These are phyloP conservation scores for Pachysolen tannophilus DNA, from an alignment of 805 yeast species.

Conservation along the genomic window DNA sequence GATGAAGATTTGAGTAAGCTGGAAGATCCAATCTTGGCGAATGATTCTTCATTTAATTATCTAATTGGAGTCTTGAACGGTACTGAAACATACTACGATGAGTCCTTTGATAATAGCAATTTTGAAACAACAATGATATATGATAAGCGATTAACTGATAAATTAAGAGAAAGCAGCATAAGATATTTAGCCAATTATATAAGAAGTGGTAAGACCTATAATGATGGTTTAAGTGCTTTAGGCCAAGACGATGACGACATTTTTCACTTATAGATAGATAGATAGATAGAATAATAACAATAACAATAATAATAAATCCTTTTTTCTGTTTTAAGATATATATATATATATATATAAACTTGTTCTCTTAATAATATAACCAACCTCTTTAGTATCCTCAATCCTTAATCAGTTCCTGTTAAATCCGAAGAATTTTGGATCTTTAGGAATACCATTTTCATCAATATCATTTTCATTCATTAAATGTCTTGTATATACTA, in stretches of 20 bases:
- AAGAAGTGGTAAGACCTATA: too few relatives aligned
- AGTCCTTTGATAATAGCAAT: background rate
- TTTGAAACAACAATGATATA: constrained; percentile 1
- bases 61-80: constrained; percentile 4
- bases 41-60: constrained; percentile 6
- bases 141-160: constrained; percentile 1
- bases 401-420: too few relatives aligned
- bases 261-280: too few relatives aligned
- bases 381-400: too few relatives aligned
- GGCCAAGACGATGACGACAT: too few relatives aligned
- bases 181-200: constrained; percentile 5
- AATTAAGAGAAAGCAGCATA: constrained; percentile 5
- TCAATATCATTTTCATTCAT: constrained; percentile 43
- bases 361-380: too few relatives aligned
- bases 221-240: too few relatives aligned
- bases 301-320: too few relatives aligned
- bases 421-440: constrained; percentile 11
- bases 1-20: too few relatives aligned
- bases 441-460: constrained; percentile 7
- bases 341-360: too few relatives aligned
- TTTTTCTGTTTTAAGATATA: too few relatives aligned
- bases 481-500: constrained; percentile 35
- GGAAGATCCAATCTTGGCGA: constrained; percentile 7
- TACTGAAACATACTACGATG: background rate
- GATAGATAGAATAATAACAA: too few relatives aligned